Percentiles rank a stretch among this genome's conserved stretches.
phyloP scores from a whole-genome alignment of 768 basidiomycete species.

The Collybia mongolica region DNA sequence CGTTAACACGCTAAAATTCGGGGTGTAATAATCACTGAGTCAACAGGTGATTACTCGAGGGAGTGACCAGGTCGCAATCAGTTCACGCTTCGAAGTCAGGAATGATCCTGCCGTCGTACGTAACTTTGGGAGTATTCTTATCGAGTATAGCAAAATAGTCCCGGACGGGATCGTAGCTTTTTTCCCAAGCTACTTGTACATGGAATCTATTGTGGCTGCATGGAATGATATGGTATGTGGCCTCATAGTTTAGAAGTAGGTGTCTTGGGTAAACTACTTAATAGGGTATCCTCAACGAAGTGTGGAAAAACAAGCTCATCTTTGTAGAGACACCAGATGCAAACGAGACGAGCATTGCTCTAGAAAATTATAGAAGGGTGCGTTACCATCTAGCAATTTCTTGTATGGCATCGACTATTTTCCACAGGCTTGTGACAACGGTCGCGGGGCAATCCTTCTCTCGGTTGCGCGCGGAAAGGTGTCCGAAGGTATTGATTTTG shows the following conservation, averaged over 20 bases:
- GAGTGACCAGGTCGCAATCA: slow-evolving; percentile 97
- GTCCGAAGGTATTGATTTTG: slow-evolving; percentile 99
- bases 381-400: slow-evolving; percentile 11
- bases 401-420: slow-evolving; percentile 1
- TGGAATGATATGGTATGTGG: slow-evolving; percentile 98
- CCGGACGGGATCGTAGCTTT: slow-evolving; percentile 99
- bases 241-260: not conserved
- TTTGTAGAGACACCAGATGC: slow-evolving; percentile 99
- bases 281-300: slow-evolving; percentile 97
- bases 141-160: slow-evolving; percentile 97
- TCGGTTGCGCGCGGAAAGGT: slow-evolving; percentile 99
- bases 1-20: slow-evolving; percentile 20
- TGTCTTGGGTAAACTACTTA: not conserved
- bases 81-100: slow-evolving; percentile 96
- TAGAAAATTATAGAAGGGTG: slow-evolving; percentile 96
- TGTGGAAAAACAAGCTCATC: slow-evolving; percentile 99
- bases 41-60: slow-evolving; percentile 93
- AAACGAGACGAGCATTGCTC: slow-evolving; percentile 95
- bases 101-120: slow-evolving; percentile 99
- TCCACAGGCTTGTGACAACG: slow-evolving; percentile 95
- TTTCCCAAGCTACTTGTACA: slow-evolving; percentile 99
- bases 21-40: slow-evolving; percentile 6
- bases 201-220: slow-evolving; percentile 99
- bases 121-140: slow-evolving; percentile 96
- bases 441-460: slow-evolving; percentile 91